Base-by-base conservation (phyloP, 73 alveolate species). In the Symbiodinium natans region DNA sequence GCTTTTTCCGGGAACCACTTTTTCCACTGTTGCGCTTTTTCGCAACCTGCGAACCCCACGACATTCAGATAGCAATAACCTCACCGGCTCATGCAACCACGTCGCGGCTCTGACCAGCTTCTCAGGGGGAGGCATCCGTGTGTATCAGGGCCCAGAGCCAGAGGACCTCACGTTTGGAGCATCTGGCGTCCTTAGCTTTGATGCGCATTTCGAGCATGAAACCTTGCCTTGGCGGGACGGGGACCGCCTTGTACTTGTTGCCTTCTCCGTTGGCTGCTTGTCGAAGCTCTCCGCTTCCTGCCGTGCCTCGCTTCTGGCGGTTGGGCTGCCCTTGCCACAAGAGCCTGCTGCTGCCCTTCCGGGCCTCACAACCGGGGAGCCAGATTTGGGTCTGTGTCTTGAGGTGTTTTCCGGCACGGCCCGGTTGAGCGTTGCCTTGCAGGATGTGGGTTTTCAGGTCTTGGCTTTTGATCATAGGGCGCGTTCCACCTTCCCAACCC, bases 351-450 rank as follows among this genome's bases (percentile, higher is more conserved):
- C 63, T 48, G 4, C 13, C 1, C n/a, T n/a, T n/a, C n/a, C n/a
- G n/a, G 77, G 34, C 3, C 5, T 34, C 23, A 0, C 77, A 9
- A 5, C 1, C 38, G 36, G 2, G 1, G 34, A 17, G 5, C 31
- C 77, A 59, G 77, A 27, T 27, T 13, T 46, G 6, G 59, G 59
- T 13, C 21, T 46, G 21, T 9, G 21, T 13, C 6, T 82, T 17
- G 90, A 82, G 29, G 42, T 82, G 17, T 82, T 82, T 40, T 46
- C 68, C 29, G 90, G 90, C 34, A 40, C 90, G 6, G 90, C 71
- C 0, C 59, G 90, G 21, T 33, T 82, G 1, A 4, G 68, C 0
- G 7, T 19, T 1, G 86, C 86, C 1, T 10, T 29, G 25, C 86
- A 41, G 31, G 86, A 75, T 39, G 2, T 0, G 2, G 15, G 52